These are phyloP conservation scores for Adansonia gregorii DNA, from an alignment of 441 rosid genomes.

Conservation along the genomic window DNA sequence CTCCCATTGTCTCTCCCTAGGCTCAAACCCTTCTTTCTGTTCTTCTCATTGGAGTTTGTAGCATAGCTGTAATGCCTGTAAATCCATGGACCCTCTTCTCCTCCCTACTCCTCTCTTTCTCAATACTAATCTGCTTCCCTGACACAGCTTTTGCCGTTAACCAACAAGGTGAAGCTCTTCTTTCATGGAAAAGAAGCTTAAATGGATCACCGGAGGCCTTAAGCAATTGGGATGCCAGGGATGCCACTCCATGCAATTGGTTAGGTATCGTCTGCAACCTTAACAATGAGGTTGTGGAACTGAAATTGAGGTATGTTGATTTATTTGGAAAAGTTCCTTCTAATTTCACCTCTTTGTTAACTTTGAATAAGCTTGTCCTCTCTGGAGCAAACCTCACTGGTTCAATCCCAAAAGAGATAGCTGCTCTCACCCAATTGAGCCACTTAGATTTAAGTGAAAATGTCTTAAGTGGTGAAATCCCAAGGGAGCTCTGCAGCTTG, in stretches of 20 bases:
- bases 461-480: conserved; percentile 58
- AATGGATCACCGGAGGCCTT: conserved; percentile 45
- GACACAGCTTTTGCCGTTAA: conserved; percentile 39
- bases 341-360: conserved; percentile 48
- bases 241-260: conserved; percentile 62
- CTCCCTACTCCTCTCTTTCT: conserved; percentile 33
- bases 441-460: conserved; percentile 64
- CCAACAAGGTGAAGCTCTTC: conserved; percentile 62
- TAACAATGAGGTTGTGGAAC: conserved; percentile 38
- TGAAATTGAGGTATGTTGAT: conserved; percentile 55
- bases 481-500: conserved; percentile 55
- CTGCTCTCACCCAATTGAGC: conserved; percentile 40
- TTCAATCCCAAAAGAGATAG: conserved; percentile 51
- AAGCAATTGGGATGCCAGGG: conserved; percentile 42
- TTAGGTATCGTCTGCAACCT: conserved; percentile 53
- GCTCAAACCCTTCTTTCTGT: conserved; percentile 43
- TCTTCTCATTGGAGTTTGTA: conserved; percentile 49
- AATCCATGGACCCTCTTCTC: conserved; percentile 44
- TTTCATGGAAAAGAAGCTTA: conserved; percentile 59
- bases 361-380: conserved; percentile 55
- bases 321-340: conserved; percentile 52
- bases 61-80: conserved; percentile 63
- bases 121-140: conserved; percentile 30
- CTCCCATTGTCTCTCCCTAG: conserved; percentile 46
- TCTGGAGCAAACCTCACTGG: conserved; percentile 68